Base-by-base conservation (phyloP, 257 asterid genomes). In the Linderniella brevidens region DNA sequence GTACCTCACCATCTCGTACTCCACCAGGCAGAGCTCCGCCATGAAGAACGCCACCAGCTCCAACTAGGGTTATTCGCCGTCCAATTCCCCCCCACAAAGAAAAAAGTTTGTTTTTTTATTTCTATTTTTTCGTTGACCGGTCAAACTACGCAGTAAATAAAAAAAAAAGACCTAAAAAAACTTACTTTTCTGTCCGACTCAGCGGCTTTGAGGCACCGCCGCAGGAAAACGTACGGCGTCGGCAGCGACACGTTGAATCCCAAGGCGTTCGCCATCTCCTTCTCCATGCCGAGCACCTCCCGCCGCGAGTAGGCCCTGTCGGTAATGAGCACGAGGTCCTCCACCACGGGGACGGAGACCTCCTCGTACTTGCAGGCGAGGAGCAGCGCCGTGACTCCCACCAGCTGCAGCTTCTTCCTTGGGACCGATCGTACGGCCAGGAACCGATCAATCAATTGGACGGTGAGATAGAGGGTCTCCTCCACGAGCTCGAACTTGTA, bases 361-460 rank as follows among this genome's bases (percentile, higher is more conserved):
- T 90, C 99, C 64, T 90, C 99, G 29, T 85, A 90, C 37, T 90
- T 90, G 92, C 96, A 81, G 11, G 98, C 95, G 14, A 88, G 74
- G 55, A 88, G 95, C 86, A 84, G 52, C 3, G 95, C 93, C 0
- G 98, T 88, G 15, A 84, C 76, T 8, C 98, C 98, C 12, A 80
- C 94, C 16, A 84, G 80, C 68, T 84, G 98, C 60, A 88, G 64
- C 41, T 88, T 84, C 74, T 88, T 88, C 53, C 95, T 76, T 47
- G 69, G 70, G 1, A 88, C 73, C 8, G 85, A 48, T n/a, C 69
- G 64, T 43, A 61, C 57, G 3, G 92, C 74, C 36, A 90, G 53
- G 55, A 81, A 90, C 61, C 99, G 60, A 62, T 90, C 99, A 9
- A 90, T 81, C 65, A 90, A 80, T 57, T 75, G 81, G 53, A 90